These are phyloP conservation scores for Berberis vulgaris DNA, from an alignment of 164 flowering plant species.

Conservation along the genomic window DNA sequence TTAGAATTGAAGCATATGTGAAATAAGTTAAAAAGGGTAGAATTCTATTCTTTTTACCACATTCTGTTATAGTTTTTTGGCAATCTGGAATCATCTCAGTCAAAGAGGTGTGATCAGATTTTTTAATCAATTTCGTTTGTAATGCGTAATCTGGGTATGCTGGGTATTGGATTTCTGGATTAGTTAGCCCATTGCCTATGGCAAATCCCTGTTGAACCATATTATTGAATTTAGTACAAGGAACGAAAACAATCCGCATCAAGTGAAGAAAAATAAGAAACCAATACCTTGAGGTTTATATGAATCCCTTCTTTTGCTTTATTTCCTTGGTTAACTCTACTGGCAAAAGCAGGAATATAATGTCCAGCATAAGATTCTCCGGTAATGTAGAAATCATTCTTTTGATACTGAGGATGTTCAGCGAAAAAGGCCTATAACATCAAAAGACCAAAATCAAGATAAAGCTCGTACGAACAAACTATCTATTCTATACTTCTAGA, in stretches of 20 bases:
- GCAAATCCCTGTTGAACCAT: constrained; percentile 63
- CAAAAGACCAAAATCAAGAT: neutral
- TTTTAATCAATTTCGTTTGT: constrained; percentile 35
- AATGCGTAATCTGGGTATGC: constrained; percentile 76
- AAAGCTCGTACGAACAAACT: neutral
- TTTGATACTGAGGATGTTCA: constrained; percentile 47
- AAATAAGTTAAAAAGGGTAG: neutral
- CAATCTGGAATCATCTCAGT: constrained; percentile 39
- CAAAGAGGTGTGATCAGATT: constrained; percentile 40
- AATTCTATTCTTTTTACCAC: constrained; percentile 31
- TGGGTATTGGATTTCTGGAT: constrained; percentile 62
- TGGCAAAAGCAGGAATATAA: constrained; percentile 78
- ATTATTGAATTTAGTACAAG: neutral
- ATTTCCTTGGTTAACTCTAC: constrained; percentile 65
- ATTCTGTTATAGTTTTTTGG: constrained; percentile 32
- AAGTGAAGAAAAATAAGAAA: neutral
- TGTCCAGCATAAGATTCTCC: constrained; percentile 97
- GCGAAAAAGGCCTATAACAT: constrained; percentile 53
- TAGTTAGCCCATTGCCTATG: constrained; percentile 78
- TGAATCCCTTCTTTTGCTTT: constrained; percentile 63
- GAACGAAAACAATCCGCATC: neutral
- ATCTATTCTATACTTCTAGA: no score
- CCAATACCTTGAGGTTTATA: constrained; percentile 60
- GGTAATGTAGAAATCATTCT: constrained; percentile 74
- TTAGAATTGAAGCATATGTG: neutral